Conservation (phyloP, 2,329 filamentous ascomycete species). For the Xylariomycetidae sp. region DNA sequence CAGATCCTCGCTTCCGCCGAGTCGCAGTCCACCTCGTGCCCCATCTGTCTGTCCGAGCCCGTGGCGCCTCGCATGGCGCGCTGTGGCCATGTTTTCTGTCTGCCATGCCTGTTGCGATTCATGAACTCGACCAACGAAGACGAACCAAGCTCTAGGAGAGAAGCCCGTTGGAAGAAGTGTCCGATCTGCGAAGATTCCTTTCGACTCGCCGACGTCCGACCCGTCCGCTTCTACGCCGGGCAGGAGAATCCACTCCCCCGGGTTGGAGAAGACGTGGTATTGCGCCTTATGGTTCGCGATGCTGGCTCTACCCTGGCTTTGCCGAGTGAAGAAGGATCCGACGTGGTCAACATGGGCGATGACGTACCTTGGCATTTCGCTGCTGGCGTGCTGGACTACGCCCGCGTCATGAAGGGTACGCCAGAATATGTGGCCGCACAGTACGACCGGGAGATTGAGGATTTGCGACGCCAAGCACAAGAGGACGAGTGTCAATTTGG, state of each 20-base stretch:
- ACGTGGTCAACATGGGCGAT: constrained; percentile 61
- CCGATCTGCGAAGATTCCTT: constrained; percentile 92
- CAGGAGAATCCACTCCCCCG: constrained; percentile 77
- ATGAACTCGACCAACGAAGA: constrained; percentile 80
- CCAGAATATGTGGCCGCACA: constrained; percentile 80
- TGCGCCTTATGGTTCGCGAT: constrained; percentile 77
- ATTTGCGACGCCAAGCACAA: constrained; percentile 68
- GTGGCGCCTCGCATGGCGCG: constrained; percentile 94
- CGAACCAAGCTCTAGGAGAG: constrained; percentile 61
- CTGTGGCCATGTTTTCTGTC: constrained; percentile 94
- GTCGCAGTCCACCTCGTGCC: constrained; percentile 83
- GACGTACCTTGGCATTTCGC: constrained; percentile 94
- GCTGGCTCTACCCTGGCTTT: constrained; percentile 80
- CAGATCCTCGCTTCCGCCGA: constrained; percentile 87
- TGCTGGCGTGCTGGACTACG: constrained; percentile 90
- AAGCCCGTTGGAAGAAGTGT: constrained; percentile 84
- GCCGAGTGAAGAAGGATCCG: constrained; percentile 70
- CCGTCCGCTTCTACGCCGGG: constrained; percentile 84
- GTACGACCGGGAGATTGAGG: constrained; percentile 71
- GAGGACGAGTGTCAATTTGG: constrained; percentile 89
- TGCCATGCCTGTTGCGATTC: constrained; percentile 88
- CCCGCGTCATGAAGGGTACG: constrained; percentile 90
- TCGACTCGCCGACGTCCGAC: constrained; percentile 84
- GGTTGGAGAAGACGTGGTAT: constrained; percentile 82
- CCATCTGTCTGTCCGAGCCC: constrained; percentile 88